Base-by-base conservation (phyloP, 2,329 filamentous ascomycete species). In the Stachybotrys chlorohalonatus region DNA sequence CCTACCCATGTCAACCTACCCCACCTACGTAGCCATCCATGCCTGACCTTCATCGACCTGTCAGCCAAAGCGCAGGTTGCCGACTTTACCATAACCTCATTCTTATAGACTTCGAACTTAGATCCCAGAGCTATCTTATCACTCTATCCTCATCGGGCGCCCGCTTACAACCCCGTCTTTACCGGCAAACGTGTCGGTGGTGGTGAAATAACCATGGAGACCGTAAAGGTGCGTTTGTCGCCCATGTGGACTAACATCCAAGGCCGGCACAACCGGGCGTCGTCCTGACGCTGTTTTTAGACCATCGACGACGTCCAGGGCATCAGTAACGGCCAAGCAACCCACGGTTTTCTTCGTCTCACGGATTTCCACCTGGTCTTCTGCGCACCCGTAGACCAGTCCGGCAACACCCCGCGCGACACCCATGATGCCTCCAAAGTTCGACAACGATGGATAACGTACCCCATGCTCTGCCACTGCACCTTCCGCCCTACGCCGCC, bases 401-500 rank as follows among this genome's bases (percentile, higher is more conserved):
- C 61, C 54, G 55, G 51, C 45, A 57, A 51, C 52, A 54, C 65
- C 15, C 36, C 62, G 11, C 52, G 57, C 11, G 60, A 65, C 11
- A 42, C 52, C 59, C n/a, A 55, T 58, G 16, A 32, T 60, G 13
- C 65, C 67, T 11, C 66, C 68, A 5, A 72, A 67, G 57, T 64
- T 52, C 72, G 85, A 67, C 89, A 96, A 71, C 83, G 89, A 66
- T 99, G 93, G 89, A 90, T 97, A 54, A 92, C 94, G 15, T 99
- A 92, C 70, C 92, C 93, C 30, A 92, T 97, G 72, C 90, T 99
- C 64, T 83, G 83, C 47, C 83, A 86, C 64, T 96, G 92, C 72
- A 83, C 81, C 30, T 84, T 93, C 60, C 84, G 90, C 56, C 87
- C 90, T 31, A 84, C 86, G 50, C 86, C 88, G 16, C 78, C 83